These are phyloP conservation scores for Dioscorea zingiberensis DNA, from an alignment of 106 monocot species.

Conservation along the genomic window DNA sequence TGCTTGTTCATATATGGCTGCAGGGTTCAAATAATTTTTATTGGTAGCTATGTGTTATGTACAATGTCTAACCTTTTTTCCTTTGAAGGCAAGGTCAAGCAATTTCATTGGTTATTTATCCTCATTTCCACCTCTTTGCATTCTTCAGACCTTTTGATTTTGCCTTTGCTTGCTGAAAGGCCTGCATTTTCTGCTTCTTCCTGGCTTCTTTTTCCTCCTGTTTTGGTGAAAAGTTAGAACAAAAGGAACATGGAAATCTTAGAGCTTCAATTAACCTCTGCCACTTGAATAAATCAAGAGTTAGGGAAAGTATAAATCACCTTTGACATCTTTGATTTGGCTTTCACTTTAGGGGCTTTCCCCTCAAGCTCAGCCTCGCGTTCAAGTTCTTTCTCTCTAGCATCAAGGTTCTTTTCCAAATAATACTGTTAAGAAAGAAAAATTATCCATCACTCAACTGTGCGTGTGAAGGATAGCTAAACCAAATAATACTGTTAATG, in stretches of 20 bases:
- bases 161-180: slow-evolving; percentile 83
- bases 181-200: slow-evolving; percentile 88
- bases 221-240: background rate
- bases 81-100: background rate
- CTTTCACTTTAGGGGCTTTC: slow-evolving; percentile 86
- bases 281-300: background rate
- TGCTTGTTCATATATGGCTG: too few species aligned
- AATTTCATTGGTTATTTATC: background rate
- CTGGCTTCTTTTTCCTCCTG: slow-evolving; percentile 88
- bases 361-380: slow-evolving; percentile 91
- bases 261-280: background rate
- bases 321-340: slow-evolving; percentile 99
- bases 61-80: background rate
- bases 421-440: slow-evolving; percentile 59
- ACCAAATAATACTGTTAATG: too few species aligned
- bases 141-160: slow-evolving; percentile 93
- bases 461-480: too few species aligned
- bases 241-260: background rate
- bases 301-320: slow-evolving; percentile 21
- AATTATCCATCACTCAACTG: background rate
- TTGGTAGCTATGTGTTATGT: background rate
- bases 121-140: slow-evolving; percentile 81
- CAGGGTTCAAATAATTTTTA: too few species aligned
- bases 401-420: slow-evolving; percentile 94
- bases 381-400: slow-evolving; percentile 74